Base-by-base conservation (phyloP, 192 early-diverging fungal genomes). In the Entomortierella lignicola region DNA sequence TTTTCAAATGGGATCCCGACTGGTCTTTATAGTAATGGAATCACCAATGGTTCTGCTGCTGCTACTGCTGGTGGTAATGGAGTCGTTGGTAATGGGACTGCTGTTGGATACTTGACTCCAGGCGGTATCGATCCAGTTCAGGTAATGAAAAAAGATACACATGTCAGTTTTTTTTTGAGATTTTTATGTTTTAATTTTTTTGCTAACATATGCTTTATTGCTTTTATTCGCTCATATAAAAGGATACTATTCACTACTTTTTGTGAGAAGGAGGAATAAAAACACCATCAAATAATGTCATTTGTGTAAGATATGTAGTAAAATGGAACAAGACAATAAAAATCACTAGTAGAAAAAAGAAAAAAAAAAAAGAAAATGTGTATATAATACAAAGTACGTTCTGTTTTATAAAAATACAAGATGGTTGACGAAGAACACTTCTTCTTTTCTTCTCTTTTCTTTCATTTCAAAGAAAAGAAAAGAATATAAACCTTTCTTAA, bases 171-270 rank as follows among this genome's bases (percentile, higher is more conserved):
- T n/a, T n/a, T n/a, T n/a, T n/a, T n/a, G n/a, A n/a, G n/a, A n/a
- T n/a, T n/a, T n/a, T n/a, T n/a, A n/a, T n/a, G n/a, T n/a, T n/a
- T n/a, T n/a, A n/a, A n/a, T n/a, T n/a, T n/a, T n/a, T n/a, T n/a
- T n/a, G n/a, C n/a, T n/a, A n/a, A n/a, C n/a, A n/a, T n/a, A n/a
- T 54, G 11, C 8, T 23, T 29, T 34, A 7, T 43, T 58, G 17
- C 30, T 31, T 43, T 3, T 20, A 58, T 44, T 30, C 53, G 8
- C 4, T 32, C 52, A 59, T 23, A 20, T 30, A 7, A 25, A 58
- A 82, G 81, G 72, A 82, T 17, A 53, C 72, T 18, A 66, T 82
- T 39, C 81, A 72, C 32, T 82, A 82, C 48, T 82, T 82, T 58
- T 60, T 82, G 39, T 82, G 54, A 66, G 27, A 2, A 47, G 44